A percentile compares a stretch with the other conserved stretches of the same genome.
Conservation (phyloP, 164 flowering plant species). For the Cinnamomum chago region DNA sequence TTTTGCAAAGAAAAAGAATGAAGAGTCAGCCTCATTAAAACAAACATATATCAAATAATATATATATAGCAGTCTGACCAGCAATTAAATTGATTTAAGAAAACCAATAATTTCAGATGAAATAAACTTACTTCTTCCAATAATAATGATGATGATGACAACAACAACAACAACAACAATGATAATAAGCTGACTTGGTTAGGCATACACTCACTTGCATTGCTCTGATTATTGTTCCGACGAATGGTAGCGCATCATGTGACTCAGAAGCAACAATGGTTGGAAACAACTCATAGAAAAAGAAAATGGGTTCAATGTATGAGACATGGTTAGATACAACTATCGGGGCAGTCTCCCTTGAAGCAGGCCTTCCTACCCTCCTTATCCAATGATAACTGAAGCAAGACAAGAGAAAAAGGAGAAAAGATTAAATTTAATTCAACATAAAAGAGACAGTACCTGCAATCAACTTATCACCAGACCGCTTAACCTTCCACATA, state of each 20-base stretch:
- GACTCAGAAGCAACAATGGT: slow-evolving; percentile 94
- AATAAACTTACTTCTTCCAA: neutral
- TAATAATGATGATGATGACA: too few species aligned
- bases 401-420: slow-evolving; percentile 5
- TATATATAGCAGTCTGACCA: neutral
- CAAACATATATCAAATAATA: neutral
- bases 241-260: slow-evolving; percentile 86
- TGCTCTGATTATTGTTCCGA: slow-evolving; percentile 96
- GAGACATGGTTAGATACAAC: slow-evolving; percentile 95
- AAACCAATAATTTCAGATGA: neutral
- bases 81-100: neutral
- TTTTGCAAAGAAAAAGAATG: neutral
- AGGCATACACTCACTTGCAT: slow-evolving; percentile 71
- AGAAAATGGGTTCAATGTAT: slow-evolving; percentile 89
- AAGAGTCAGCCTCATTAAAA: neutral
- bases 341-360: slow-evolving; percentile 82
- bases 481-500: too few species aligned
- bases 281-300: slow-evolving; percentile 86
- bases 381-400: slow-evolving; percentile 94
- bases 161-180: neutral
- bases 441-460: neutral
- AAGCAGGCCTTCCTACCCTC: slow-evolving; percentile 76
- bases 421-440: neutral
- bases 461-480: neutral
- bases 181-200: neutral